Percentiles rank a stretch among this genome's conserved stretches.
Conservation (phyloP, 2,329 filamentous ascomycete species). For the Cytospora paraplurivora region DNA sequence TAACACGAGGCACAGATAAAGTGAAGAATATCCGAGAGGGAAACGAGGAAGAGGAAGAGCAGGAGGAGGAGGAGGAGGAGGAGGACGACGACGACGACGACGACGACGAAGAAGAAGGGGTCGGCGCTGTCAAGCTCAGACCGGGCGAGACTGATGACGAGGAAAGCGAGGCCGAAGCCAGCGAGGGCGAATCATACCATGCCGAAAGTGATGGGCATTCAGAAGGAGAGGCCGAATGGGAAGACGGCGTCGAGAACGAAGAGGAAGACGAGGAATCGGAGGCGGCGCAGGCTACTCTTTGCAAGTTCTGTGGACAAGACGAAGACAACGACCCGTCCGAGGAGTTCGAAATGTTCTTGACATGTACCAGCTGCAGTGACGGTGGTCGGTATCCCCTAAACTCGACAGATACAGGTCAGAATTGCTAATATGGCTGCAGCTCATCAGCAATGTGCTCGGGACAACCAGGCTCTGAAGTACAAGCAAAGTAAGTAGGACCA, state of each 20-base stretch:
- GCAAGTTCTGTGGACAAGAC: conserved; percentile 78
- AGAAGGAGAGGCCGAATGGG: conserved; percentile 54
- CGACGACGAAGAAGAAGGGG: conserved; percentile 55
- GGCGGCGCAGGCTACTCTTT: conserved; percentile 47
- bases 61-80: conserved; percentile 47
- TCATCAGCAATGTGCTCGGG: conserved; percentile 85
- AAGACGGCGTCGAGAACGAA: conserved; percentile 58
- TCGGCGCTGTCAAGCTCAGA: conserved; percentile 59
- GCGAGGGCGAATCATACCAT: conserved; percentile 41
- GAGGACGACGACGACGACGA: conserved; percentile 36
- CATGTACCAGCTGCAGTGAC: conserved; percentile 77
- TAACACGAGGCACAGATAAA: conserved; percentile 20
- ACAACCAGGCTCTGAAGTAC: conserved; percentile 63
- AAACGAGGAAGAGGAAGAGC: conserved; percentile 32
- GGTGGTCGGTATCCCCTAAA: conserved; percentile 64
- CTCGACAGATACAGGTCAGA: background rate
- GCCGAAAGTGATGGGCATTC: conserved; percentile 41
- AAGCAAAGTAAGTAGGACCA: conserved; percentile 60
- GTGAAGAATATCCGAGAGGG: conserved; percentile 29
- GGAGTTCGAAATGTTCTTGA: conserved; percentile 77
- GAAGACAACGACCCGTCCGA: conserved; percentile 82
- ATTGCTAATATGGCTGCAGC: conserved; percentile 61
- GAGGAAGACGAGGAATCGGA: conserved; percentile 62
- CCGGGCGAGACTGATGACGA: conserved; percentile 53
- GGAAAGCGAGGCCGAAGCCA: conserved; percentile 42